A percentile compares a stretch with the other conserved stretches of the same genome.
phyloP scores from a whole-genome alignment of 768 basidiomycete genomes.

The Pseudohyphozyma bogoriensis region DNA sequence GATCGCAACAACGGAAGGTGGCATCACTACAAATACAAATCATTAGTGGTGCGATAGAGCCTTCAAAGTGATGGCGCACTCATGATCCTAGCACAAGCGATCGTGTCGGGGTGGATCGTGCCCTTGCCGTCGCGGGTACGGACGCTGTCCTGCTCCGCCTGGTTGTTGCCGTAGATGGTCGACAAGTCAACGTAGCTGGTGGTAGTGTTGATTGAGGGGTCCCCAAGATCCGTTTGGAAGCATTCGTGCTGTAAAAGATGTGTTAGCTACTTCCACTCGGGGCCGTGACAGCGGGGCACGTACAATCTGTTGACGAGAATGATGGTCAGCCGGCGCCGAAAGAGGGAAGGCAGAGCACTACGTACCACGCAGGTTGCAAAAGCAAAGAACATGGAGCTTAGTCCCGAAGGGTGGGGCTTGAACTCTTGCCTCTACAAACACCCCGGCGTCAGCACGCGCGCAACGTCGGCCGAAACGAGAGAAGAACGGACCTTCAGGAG shows the following conservation, averaged over 20 bases:
- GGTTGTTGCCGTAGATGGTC: constrained; percentile 44
- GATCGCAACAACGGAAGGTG: constrained; percentile 59
- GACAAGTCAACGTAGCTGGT: constrained; percentile 42
- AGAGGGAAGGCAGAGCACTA: too few relatives aligned
- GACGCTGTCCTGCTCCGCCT: constrained; percentile 46
- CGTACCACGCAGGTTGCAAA: too few relatives aligned
- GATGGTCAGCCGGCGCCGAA: too few relatives aligned
- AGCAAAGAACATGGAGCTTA: constrained; percentile 38
- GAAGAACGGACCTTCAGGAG: constrained; percentile 47
- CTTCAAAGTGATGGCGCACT: background rate
- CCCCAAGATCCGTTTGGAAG: constrained; percentile 52
- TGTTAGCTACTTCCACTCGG: too few relatives aligned
- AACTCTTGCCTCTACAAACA: constrained; percentile 50
- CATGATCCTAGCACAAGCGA: constrained; percentile 33
- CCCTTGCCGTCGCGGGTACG: constrained; percentile 56
- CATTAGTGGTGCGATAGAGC: background rate
- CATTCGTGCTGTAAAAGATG: constrained; percentile 58
- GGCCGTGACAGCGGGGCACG: too few relatives aligned
- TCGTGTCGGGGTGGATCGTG: constrained; percentile 50
- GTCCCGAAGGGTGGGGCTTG: constrained; percentile 52
- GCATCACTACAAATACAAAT: constrained; percentile 47
- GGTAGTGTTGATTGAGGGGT: constrained; percentile 54
- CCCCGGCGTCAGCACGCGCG: background rate
- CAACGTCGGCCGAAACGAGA: too few relatives aligned
- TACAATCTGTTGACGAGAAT: too few relatives aligned